A percentile compares a stretch with the other conserved stretches of the same genome.
These are phyloP conservation scores for Aureobasidium mangrovei DNA, from an alignment of 2,329 filamentous ascomycete genomes.

Conservation along the genomic window DNA sequence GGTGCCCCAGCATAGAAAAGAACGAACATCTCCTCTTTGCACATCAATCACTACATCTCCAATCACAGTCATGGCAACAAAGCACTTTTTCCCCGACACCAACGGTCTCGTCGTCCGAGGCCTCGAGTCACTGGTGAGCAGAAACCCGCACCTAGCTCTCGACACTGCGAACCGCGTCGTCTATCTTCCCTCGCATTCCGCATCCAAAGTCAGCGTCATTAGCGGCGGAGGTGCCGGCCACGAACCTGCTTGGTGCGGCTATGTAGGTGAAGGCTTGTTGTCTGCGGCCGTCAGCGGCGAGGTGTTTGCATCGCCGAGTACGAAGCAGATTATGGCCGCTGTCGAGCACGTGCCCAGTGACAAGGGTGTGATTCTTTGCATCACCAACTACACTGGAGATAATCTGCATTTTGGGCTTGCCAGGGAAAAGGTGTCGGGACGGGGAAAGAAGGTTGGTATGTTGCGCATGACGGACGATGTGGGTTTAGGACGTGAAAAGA, in stretches of 20 bases:
- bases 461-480: slow-evolving; percentile 43
- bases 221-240: slow-evolving; percentile 41
- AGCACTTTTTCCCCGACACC: slow-evolving; percentile 46
- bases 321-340: slow-evolving; percentile 42
- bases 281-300: slow-evolving; percentile 41
- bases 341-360: slow-evolving; percentile 39
- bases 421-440: slow-evolving; percentile 37
- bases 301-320: slow-evolving; percentile 40
- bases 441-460: slow-evolving; percentile 38
- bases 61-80: slow-evolving; percentile 39
- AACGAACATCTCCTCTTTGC: too few relatives aligned
- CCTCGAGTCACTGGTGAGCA: slow-evolving; percentile 38
- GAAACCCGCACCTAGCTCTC: slow-evolving; percentile 37
- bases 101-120: slow-evolving; percentile 43
- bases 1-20: too few relatives aligned
- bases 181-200: slow-evolving; percentile 36
- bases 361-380: slow-evolving; percentile 39
- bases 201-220: slow-evolving; percentile 37
- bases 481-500: slow-evolving; percentile 40
- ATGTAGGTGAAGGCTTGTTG: slow-evolving; percentile 42
- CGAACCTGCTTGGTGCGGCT: slow-evolving; percentile 42
- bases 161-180: slow-evolving; percentile 42
- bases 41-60: neutral
- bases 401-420: slow-evolving; percentile 43
- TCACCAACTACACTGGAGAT: slow-evolving; percentile 43